phyloP scores from a whole-genome alignment of 345 rosid species.

The Lepidium africanum region DNA sequence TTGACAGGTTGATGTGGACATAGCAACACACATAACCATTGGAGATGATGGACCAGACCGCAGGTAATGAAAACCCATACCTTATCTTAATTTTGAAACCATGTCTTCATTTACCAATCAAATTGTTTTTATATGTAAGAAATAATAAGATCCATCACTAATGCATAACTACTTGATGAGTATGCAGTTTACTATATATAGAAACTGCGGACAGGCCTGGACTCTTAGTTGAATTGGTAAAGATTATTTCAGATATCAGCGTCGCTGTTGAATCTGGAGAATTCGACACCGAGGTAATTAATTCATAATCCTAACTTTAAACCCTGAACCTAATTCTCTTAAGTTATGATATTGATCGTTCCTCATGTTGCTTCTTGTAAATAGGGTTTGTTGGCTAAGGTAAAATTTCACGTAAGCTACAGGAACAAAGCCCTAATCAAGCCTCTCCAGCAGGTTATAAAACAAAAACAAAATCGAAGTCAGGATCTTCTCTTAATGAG shows the following conservation, averaged over 20 bases:
- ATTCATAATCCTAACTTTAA: not conserved
- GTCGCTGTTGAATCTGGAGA: slow-evolving; percentile 89
- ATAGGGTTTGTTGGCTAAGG: slow-evolving; percentile 91
- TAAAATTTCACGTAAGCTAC: slow-evolving; percentile 91
- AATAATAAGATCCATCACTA: not conserved
- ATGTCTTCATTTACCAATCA: not conserved
- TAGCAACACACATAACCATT: slow-evolving; percentile 67
- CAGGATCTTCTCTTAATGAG: not conserved
- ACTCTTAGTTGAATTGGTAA: slow-evolving; percentile 82
- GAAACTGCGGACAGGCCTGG: slow-evolving; percentile 98
- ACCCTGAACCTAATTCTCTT: not conserved
- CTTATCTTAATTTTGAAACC: not conserved
- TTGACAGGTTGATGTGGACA: slow-evolving; percentile 85
- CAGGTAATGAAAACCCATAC: slow-evolving; percentile 43
- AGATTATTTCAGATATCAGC: slow-evolving; percentile 66
- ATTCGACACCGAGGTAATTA: slow-evolving; percentile 86
- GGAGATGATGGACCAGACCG: slow-evolving; percentile 69
- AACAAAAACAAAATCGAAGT: not conserved
- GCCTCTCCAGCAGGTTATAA: slow-evolving; percentile 84
- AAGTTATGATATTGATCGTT: not conserved
- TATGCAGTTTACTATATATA: slow-evolving; percentile 68
- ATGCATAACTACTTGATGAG: not conserved
- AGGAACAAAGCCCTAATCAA: slow-evolving; percentile 70
- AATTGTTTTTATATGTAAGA: not conserved
- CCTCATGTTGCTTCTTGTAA: not conserved